These are phyloP conservation scores for Chloris gayana DNA, from an alignment of 176 grass and related monocot genomes.

Conservation along the genomic window DNA sequence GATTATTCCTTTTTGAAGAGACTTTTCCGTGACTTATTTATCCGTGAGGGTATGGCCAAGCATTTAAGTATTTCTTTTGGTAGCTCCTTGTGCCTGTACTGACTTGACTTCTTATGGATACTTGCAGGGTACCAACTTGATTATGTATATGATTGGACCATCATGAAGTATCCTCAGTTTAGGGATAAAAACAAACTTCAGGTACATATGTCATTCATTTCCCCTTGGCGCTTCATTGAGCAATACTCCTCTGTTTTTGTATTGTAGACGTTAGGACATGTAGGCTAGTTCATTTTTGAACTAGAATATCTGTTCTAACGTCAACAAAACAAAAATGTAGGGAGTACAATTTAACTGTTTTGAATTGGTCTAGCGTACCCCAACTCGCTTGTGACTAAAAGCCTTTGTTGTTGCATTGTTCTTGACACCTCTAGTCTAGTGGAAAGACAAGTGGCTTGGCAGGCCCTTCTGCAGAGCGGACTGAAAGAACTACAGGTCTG, in stretches of 20 bases:
- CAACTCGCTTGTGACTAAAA: not conserved
- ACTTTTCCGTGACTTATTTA: slow-evolving; percentile 83
- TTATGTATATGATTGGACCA: slow-evolving; percentile 87
- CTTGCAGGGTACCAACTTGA: slow-evolving; percentile 81
- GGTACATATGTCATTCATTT: slow-evolving; percentile 43
- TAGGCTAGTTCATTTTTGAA: too few species aligned
- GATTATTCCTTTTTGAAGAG: slow-evolving; percentile 88
- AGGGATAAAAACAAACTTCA: slow-evolving; percentile 53
- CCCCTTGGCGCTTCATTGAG: slow-evolving; percentile 10
- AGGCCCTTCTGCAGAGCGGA: slow-evolving; percentile 58
- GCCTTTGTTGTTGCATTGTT: slow-evolving; percentile 20
- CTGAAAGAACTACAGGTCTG: slow-evolving; percentile 60
- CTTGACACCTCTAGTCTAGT: slow-evolving; percentile 37
- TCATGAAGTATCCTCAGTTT: slow-evolving; percentile 78
- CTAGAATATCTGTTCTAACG: too few species aligned
- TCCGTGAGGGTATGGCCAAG: slow-evolving; percentile 63
- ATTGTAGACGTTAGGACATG: too few species aligned
- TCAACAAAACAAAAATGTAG: too few species aligned
- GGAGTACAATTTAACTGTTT: not conserved
- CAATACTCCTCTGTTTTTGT: too few species aligned
- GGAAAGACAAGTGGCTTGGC: slow-evolving; percentile 46
- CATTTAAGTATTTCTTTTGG: not conserved
- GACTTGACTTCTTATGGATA: slow-evolving; percentile 20
- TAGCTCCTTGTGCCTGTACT: not conserved
- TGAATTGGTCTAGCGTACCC: not conserved